Evolutionary conservation across 2,329 filamentous ascomycete species (phyloP).

Genomic region (Lasiodiplodia hormozganensis): DNA sequence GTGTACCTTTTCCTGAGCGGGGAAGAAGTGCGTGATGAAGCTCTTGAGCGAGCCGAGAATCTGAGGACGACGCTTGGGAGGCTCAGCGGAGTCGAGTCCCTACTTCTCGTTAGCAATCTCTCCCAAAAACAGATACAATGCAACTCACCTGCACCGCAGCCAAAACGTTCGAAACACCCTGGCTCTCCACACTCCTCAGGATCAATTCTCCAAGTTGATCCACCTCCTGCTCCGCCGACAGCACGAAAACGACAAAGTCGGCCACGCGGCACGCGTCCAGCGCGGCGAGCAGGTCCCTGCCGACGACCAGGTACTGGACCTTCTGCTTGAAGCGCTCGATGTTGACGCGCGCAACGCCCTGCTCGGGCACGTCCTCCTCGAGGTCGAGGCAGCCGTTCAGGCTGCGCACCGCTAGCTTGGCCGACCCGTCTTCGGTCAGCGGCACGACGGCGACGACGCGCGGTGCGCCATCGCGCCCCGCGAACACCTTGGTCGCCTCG

Average conservation of each 20-base stretch:
- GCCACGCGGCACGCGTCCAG: constrained; percentile 87
- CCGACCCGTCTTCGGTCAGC: constrained; percentile 75
- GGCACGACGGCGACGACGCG: constrained; percentile 89
- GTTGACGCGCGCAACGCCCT: constrained; percentile 67
- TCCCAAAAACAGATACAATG: neutral
- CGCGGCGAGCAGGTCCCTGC: constrained; percentile 75
- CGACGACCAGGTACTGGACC: constrained; percentile 80
- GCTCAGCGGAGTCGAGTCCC: constrained; percentile 77
- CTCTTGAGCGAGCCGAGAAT: constrained; percentile 85
- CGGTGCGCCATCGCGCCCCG: constrained; percentile 85
- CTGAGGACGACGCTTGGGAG: constrained; percentile 77
- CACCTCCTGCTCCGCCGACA: constrained; percentile 83
- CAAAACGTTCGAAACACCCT: constrained; percentile 92
- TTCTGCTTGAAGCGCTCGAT: constrained; percentile 96
- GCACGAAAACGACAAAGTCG: constrained; percentile 87
- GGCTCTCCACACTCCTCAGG: constrained; percentile 85
- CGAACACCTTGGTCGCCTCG: constrained; percentile 80
- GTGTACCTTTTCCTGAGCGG: constrained; percentile 88
- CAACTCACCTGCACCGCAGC: constrained; percentile 70
- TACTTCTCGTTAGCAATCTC: constrained; percentile 29
- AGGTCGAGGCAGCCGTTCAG: constrained; percentile 84
- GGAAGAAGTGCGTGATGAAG: constrained; percentile 94
- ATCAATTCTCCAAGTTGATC: constrained; percentile 86
- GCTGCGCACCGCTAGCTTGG: constrained; percentile 68
- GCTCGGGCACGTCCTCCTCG: constrained; percentile 66